Base-by-base conservation (phyloP, 2,329 filamentous ascomycete species). In the Onygenales sp. region DNA sequence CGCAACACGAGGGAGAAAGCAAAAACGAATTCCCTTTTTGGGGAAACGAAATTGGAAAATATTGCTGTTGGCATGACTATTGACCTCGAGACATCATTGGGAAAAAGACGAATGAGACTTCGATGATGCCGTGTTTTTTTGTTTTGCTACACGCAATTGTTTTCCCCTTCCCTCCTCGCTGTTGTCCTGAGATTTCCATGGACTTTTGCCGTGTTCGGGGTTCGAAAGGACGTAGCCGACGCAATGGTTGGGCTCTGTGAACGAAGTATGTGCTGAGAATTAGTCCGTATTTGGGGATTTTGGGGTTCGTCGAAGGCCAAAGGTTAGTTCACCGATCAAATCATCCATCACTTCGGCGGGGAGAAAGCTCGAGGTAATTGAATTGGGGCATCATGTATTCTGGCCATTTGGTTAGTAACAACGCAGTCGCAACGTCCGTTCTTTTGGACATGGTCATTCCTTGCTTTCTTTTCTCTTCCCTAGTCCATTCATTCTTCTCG, bases 51-150 rank as follows among this genome's bases (percentile, higher is more conserved):
- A 56, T 55, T 17, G 17, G 17, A 17, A 17, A 17, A 56, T 59
- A 57, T 72, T 60, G 58, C 57, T 72, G 41, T 73, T 57, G 71
- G 70, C 70, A 73, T 60, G 38, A 57, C 64, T 65, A 69, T 73
- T 73, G 71, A 73, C 70, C 70, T 72, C 71, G 65, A 69, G 67
- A 68, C 69, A 70, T 69, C 63, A 65, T 56, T 50, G 51, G 36
- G 21, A 44, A 58, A 59, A 50, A 61, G 64, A 69, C 71, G 59
- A 59, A 72, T 67, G 65, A 73, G 69, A 68, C 71, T 73, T 73
- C 71, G 71, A 73, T 67, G 61, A 64, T 71, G 71, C 71, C 70
- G 50, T 56, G 33, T 50, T 57, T 33, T 39, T 32, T 43, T 17
- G 38, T 9, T 47, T 14, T 44, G 27, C n/a, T 35, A 13, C 14